Evolutionary conservation across 306 rosid genomes (phyloP), one percentile per base, ranked within the genome.

Genomic region (Vigna radiata): DNA sequence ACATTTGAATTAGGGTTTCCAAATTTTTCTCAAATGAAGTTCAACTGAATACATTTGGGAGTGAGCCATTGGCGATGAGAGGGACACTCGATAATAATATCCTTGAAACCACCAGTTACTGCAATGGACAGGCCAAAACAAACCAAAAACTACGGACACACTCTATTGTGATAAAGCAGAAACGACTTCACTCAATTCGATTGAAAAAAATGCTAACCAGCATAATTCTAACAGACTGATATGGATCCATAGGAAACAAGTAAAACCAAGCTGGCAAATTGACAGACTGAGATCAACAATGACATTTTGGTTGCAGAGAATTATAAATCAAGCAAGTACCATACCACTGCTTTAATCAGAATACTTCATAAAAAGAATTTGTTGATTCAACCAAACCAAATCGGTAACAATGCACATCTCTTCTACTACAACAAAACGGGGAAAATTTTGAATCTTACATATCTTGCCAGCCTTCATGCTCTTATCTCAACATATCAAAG

Each of bases 391-490:
- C 87, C 91, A 89, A 85, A 85, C 87, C 94, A 86, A 82, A 86
- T 68, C 79, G 72, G 85, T 77, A 82, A 76, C 86, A 88, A 79
- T 86, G 81, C 87, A 88, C 85, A 85, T 76, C 77, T 85, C 88
- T 69, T 82, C 88, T 85, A 77, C 88, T 86, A 77, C 85, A 81
- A 68, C 77, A 82, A 61, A 79, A 76, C 65, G 81, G 73, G 64
- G 48, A 50, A 19, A 41, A 18, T 59, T 61, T 3, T 63, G 86
- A 82, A 86, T 82, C 87, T 84, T 83, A 75, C 85, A 84, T 83
- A 81, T 80, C 81, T 91, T 86, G 83, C 82, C 81, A 86, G 88
- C 83, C 82, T 83, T 88, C 97, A 85, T 93, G 90, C 84, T 91
- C 95, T 70, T 86, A 77, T 83, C 87, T 89, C 96, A 84, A 81